Percentiles rank a stretch among this genome's conserved stretches.
These are phyloP conservation scores for Phlebiopsis gigantea DNA, from an alignment of 768 basidiomycete genomes.

Conservation along the genomic window DNA sequence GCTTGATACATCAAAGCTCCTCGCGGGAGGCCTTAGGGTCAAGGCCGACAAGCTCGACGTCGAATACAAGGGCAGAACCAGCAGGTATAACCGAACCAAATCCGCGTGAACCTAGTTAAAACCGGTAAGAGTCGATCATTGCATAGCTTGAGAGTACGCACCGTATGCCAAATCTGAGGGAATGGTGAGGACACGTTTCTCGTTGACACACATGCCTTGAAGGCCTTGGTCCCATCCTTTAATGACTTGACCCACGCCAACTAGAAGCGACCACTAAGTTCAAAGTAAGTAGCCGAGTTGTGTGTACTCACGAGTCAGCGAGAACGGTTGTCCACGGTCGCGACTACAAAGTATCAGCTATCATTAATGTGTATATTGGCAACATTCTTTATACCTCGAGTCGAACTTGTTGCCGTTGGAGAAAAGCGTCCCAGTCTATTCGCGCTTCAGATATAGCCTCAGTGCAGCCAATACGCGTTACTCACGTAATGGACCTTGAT, in stretches of 20 bases:
- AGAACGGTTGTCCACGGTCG: slow-evolving; percentile 71
- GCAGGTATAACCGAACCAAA: slow-evolving; percentile 75
- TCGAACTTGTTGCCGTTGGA: slow-evolving; percentile 81
- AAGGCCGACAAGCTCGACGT: slow-evolving; percentile 75
- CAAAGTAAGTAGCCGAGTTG: background rate
- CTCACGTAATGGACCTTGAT: slow-evolving; percentile 78
- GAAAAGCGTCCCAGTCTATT: slow-evolving; percentile 76
- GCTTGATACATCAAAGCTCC: slow-evolving; percentile 41
- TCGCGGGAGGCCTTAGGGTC: slow-evolving; percentile 40
- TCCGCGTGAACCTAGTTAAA: slow-evolving; percentile 59
- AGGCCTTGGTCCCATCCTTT: slow-evolving; percentile 84
- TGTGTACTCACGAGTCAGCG: slow-evolving; percentile 63
- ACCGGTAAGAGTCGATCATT: background rate
- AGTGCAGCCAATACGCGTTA: slow-evolving; percentile 8
- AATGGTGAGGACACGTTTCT: slow-evolving; percentile 87
- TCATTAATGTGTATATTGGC: background rate
- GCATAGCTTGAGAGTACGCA: slow-evolving; percentile 33
- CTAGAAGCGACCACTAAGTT: slow-evolving; percentile 29
- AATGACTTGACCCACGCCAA: slow-evolving; percentile 79
- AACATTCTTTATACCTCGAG: slow-evolving; percentile 52
- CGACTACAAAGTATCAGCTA: slow-evolving; percentile 31
- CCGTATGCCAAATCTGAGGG: slow-evolving; percentile 80
- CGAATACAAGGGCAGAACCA: slow-evolving; percentile 77
- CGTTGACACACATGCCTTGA: slow-evolving; percentile 77
- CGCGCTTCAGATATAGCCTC: background rate